Evolutionary conservation across 2,329 filamentous ascomycete genomes (phyloP).

Genomic region (Aureobasidium melanogenum): DNA sequence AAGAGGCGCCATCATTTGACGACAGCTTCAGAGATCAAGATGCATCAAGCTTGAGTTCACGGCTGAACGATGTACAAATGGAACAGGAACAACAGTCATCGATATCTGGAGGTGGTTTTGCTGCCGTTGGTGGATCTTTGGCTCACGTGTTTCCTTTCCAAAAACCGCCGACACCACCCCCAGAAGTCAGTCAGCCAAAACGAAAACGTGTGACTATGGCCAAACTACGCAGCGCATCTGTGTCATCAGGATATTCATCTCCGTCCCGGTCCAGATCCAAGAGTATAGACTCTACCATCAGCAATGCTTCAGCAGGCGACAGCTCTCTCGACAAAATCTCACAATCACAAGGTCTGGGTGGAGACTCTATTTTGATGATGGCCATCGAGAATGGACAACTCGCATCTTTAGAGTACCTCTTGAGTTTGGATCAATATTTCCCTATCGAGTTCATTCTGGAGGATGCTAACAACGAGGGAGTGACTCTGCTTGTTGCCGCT

Average conservation of each 20-base stretch:
- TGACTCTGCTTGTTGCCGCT: conserved; percentile 80
- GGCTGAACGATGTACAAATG: neutral
- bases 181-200: conserved; percentile 36
- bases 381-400: conserved; percentile 52
- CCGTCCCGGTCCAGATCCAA: conserved; percentile 64
- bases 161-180: conserved; percentile 43
- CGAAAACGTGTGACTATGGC: conserved; percentile 83
- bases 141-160: conserved; percentile 92
- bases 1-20: conserved; percentile 8
- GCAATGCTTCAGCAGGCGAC: conserved; percentile 47
- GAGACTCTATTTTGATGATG: conserved; percentile 68
- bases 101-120: conserved; percentile 19
- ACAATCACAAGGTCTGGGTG: conserved; percentile 58
- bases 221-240: conserved; percentile 64
- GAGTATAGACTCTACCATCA: conserved; percentile 65
- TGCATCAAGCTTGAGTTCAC: neutral
- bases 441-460: conserved; percentile 61
- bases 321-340: conserved; percentile 71
- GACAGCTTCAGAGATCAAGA: neutral
- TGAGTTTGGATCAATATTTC: conserved; percentile 70
- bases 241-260: conserved; percentile 67
- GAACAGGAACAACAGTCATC: conserved; percentile 7
- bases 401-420: conserved; percentile 66
- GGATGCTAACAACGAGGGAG: conserved; percentile 83
- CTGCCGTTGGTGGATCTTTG: conserved; percentile 40